phyloP scores from a whole-genome alignment of 495 filamentous ascomycete genomes.

The Pseudoneurospora amorphoporcata region DNA sequence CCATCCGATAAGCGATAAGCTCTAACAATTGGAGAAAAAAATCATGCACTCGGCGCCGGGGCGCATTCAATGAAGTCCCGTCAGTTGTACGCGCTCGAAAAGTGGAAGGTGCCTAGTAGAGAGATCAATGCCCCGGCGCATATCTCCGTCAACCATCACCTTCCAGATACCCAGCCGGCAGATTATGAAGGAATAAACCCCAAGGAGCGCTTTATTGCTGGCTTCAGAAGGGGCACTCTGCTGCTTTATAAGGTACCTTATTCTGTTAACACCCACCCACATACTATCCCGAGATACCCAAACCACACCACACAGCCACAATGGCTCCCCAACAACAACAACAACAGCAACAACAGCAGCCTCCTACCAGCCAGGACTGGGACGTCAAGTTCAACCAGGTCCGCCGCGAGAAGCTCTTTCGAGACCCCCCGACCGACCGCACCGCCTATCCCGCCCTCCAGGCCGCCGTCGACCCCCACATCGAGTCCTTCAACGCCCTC shows the following conservation, averaged over 20 bases:
- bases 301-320: constrained; percentile 12
- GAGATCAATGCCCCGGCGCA: not conserved
- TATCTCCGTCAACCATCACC: not conserved
- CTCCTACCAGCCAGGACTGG: constrained; percentile 53
- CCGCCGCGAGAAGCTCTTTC: constrained; percentile 76
- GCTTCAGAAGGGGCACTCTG: not conserved
- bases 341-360: not conserved
- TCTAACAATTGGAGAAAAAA: not conserved
- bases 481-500: constrained; percentile 93
- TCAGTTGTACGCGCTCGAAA: not conserved
- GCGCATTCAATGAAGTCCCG: not conserved
- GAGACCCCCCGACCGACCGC: constrained; percentile 73
- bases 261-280: not conserved
- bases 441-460: constrained; percentile 83
- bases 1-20: constrained; percentile 21
- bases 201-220: not conserved
- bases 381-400: constrained; percentile 70
- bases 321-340: constrained; percentile 41
- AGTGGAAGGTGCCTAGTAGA: not conserved
- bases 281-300: not conserved
- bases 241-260: not conserved
- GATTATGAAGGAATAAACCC: not conserved
- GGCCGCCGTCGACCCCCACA: constrained; percentile 73
- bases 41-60: not conserved
- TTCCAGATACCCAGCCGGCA: not conserved